phyloP scores from a whole-genome alignment of 2,329 filamentous ascomycete species.

The Annulohypoxylon truncatum region DNA sequence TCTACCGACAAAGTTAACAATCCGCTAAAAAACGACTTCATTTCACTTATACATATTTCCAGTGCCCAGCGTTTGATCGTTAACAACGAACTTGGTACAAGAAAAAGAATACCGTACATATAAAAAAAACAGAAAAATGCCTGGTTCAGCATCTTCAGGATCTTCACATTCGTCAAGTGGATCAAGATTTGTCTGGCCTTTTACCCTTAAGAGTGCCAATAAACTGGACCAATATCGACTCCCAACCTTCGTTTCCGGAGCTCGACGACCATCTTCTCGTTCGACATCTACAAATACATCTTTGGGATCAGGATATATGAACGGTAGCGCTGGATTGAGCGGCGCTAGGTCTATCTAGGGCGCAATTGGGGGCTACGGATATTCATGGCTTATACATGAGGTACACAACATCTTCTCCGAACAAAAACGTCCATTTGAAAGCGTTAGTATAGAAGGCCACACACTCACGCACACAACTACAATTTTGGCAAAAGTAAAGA shows the following conservation, averaged over 20 bases:
- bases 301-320: background rate
- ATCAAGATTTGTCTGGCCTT: conserved; percentile 26
- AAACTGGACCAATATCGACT: conserved; percentile 27
- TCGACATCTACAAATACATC: conserved; percentile 4
- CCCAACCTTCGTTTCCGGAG: conserved; percentile 5
- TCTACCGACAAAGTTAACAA: background rate
- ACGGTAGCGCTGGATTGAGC: background rate
- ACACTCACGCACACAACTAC: background rate
- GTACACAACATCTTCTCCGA: background rate
- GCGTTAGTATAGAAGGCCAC: background rate
- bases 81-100: background rate
- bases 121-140: conserved; percentile 9
- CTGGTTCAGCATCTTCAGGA: background rate
- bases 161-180: conserved; percentile 11
- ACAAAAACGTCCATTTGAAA: background rate
- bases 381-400: background rate
- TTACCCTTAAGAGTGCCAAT: conserved; percentile 8
- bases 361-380: background rate
- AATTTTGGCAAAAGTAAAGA: background rate
- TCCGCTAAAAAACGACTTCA: background rate
- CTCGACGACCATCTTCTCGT: conserved; percentile 11
- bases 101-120: background rate
- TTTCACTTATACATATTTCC: background rate
- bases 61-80: background rate
- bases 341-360: background rate